Evolutionary conservation across 176 grass and related monocot species (phyloP).

Genomic region (Phoenix roebelenii): DNA sequence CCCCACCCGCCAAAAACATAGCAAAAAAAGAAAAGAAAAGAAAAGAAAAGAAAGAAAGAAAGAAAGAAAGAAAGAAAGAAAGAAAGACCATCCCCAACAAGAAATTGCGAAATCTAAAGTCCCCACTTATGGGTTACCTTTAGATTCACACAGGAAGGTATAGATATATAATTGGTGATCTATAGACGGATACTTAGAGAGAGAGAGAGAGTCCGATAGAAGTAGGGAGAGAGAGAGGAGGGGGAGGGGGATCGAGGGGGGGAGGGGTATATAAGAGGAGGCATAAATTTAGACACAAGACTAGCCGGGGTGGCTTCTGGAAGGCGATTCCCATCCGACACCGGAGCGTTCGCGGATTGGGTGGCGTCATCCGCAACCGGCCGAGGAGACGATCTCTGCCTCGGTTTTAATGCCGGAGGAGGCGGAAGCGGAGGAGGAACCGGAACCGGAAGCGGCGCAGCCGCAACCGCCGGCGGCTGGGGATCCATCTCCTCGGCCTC

Average conservation of each 20-base stretch:
- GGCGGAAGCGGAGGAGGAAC: constrained; percentile 32
- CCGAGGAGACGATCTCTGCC: constrained; percentile 67
- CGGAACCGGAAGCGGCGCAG: constrained; percentile 13
- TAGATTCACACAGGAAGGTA: too few relatives aligned
- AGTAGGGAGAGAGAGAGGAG: too few relatives aligned
- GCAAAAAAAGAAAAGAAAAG: not conserved
- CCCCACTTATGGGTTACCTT: too few relatives aligned
- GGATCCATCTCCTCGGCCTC: too few relatives aligned
- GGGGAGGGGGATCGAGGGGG: not conserved
- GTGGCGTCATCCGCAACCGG: constrained; percentile 37
- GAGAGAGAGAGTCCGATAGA: not conserved
- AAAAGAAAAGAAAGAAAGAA: constrained; percentile 5
- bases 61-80: too few relatives aligned
- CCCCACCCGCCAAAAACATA: not conserved
- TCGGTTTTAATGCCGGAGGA: constrained; percentile 74
- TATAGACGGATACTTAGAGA: not conserved
- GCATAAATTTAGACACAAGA: not conserved
- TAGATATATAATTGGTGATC: too few relatives aligned
- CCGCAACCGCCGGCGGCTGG: not conserved
- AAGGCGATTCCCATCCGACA: constrained; percentile 66
- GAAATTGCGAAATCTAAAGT: too few relatives aligned
- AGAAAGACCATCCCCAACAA: too few relatives aligned
- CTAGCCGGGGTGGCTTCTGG: constrained; percentile 87
- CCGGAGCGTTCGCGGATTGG: constrained; percentile 78
- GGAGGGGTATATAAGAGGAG: not conserved